Evolutionary conservation across 225 moss, liverwort and hornwort species (phyloP), one percentile per base, ranked within the genome.

Genomic region (Marchantia polymorpha): DNA sequence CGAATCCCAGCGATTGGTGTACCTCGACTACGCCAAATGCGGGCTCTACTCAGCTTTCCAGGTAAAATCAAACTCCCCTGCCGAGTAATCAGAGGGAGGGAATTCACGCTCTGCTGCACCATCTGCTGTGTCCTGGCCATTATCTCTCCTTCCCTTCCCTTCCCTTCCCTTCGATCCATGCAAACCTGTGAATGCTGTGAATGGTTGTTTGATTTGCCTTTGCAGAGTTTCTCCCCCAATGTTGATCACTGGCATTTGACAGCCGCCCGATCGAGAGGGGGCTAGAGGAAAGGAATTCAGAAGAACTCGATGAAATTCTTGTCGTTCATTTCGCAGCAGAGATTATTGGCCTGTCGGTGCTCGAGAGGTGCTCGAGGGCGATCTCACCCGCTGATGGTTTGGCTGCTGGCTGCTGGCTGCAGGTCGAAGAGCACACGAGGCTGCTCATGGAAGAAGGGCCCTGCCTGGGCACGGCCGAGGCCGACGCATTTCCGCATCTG

Each of bases 1-100:
- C 17, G 93, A 93, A 56, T 25, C 78, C 10, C 87, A 91, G 76
- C 86, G 87, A 52, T 81, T 96, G 26, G 90, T 90, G 65, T 96
- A 96, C 79, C 82, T 96, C 7, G 92, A 93, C 75, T 96, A 96
- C 77, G 96, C 96, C 39, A 92, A 67, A 75, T 93, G 90, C 77
- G 89, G 88, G 4, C 90, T 96, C 27, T 96, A 88, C 79, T 93
- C 96, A 47, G 76, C 80, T 26, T 90, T 86, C 31, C 96, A 96
- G 92, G 95, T 95, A 66, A 25, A 60, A 20, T 64, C n/a, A 27
- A 61, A n/a, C n/a, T n/a, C n/a, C n/a, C 22, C n/a, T 61, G 7
- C 8, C 22, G 61, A 23, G 22, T n/a, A n/a, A n/a, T n/a, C n/a
- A n/a, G 22, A 61, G 4, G 23, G n/a, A 20, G 14, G 27, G 29